These are phyloP conservation scores for Macrolepiota albuminosa DNA, from an alignment of 768 basidiomycete genomes.

Conservation along the genomic window DNA sequence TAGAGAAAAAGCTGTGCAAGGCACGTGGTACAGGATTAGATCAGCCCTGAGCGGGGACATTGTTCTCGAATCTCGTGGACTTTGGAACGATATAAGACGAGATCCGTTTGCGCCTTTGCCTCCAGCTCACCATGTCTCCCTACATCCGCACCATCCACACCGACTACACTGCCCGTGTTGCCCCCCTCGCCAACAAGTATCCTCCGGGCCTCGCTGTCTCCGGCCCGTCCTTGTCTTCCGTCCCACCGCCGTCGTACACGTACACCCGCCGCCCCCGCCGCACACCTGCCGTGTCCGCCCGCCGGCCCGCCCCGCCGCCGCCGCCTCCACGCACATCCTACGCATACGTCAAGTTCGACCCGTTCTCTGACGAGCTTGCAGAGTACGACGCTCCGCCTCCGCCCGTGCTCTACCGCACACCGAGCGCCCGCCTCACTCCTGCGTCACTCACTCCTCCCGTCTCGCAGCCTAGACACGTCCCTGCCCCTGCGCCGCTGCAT, in stretches of 20 bases:
- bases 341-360: constrained; percentile 17
- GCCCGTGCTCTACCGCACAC: background rate
- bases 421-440: background rate
- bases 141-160: constrained; percentile 40
- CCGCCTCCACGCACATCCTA: constrained; percentile 8
- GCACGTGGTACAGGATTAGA: background rate
- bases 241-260: background rate
- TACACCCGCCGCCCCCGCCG: constrained; percentile 11
- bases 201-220: constrained; percentile 7
- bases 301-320: constrained; percentile 6
- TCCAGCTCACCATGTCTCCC: constrained; percentile 18
- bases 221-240: constrained; percentile 1
- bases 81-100: background rate
- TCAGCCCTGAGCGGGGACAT: constrained; percentile 1
- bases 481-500: background rate
- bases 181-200: constrained; percentile 12
- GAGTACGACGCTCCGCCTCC: background rate
- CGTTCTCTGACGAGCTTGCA: constrained; percentile 16
- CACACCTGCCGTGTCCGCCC: constrained; percentile 1
- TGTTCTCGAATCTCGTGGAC: background rate
- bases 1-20: background rate
- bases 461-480: background rate
- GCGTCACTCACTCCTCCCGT: background rate
- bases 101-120: background rate
- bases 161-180: constrained; percentile 23